phyloP scores from a whole-genome alignment of 768 basidiomycete genomes.

The Bullera alba region DNA sequence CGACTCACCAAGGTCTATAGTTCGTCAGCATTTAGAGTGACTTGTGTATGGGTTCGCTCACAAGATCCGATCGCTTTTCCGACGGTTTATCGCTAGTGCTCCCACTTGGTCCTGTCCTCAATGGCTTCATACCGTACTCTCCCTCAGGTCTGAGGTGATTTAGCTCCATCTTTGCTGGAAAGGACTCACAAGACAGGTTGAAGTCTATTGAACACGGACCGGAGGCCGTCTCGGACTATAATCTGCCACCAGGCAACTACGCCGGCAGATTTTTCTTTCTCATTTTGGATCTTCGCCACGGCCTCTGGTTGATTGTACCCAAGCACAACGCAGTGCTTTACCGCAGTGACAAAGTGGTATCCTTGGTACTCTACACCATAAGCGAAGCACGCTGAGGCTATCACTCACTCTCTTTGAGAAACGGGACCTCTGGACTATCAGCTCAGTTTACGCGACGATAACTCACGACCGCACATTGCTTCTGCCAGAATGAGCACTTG shows the following conservation, averaged over 20 bases:
- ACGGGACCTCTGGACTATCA: conserved; percentile 2
- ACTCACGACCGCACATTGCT: conserved; percentile 79
- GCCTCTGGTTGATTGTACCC: conserved; percentile 26
- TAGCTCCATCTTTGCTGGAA: conserved; percentile 13
- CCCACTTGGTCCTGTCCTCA: too few species aligned
- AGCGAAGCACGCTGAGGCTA: too few species aligned
- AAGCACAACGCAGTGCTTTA: conserved; percentile 17
- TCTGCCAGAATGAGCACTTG: conserved; percentile 76
- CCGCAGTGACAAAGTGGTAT: conserved; percentile 3
- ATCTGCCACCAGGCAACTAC: conserved; percentile 58
- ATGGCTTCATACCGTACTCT: background rate
- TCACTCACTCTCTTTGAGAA: conserved; percentile 5
- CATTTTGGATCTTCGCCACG: conserved; percentile 19
- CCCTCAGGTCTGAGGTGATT: conserved; percentile 16
- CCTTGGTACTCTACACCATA: conserved; percentile 8
- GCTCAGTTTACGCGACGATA: too few species aligned
- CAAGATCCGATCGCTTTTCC: background rate
- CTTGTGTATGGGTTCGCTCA: background rate
- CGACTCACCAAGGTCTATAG: background rate
- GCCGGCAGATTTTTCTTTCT: conserved; percentile 51
- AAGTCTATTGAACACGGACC: too few species aligned
- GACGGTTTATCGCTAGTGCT: too few species aligned
- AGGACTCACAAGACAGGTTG: too few species aligned
- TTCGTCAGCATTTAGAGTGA: background rate
- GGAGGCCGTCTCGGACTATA: background rate